These are phyloP conservation scores for Mycotypha africana DNA, from an alignment of 371 early-diverging fungal genomes.

Conservation along the genomic window DNA sequence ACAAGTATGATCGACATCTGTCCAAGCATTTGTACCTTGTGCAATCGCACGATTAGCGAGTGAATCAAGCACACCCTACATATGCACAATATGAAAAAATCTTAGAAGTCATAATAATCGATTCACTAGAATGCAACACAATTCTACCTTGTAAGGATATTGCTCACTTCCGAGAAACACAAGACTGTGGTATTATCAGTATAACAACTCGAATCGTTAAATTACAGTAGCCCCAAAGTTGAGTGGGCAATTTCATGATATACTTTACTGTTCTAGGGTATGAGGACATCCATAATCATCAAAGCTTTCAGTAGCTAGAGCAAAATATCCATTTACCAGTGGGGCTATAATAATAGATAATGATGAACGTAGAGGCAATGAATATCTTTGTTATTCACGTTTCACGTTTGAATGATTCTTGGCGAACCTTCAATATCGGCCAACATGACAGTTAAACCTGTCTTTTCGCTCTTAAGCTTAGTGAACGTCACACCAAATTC, in stretches of 20 bases:
- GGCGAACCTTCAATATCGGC: constrained; percentile 66
- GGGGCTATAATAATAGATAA: constrained; percentile 36
- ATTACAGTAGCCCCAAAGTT: neutral
- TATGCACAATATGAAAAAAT: neutral
- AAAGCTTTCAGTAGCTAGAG: constrained; percentile 61
- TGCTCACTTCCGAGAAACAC: constrained; percentile 64
- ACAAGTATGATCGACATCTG: constrained; percentile 56
- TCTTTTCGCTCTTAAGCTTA: constrained; percentile 49
- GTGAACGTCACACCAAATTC: constrained; percentile 46
- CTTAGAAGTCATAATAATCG: too few species aligned
- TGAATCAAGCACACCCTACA: constrained; percentile 58
- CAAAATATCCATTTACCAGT: constrained; percentile 61
- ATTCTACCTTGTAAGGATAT: constrained; percentile 59
- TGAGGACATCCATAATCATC: constrained; percentile 71
- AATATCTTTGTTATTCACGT: neutral
- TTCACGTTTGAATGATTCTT: too few species aligned
- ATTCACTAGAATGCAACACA: too few species aligned
- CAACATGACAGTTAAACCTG: constrained; percentile 56
- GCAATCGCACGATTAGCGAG: constrained; percentile 67
- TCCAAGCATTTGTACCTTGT: constrained; percentile 70
- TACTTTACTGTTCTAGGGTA: constrained; percentile 62
- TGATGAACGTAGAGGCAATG: neutral
- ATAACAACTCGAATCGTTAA: neutral
- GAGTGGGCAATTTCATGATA: neutral
- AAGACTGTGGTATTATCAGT: constrained; percentile 27